Base-by-base conservation (phyloP, 1,284 basidiomycete genomes). In the Marasmius tenuissimus region DNA sequence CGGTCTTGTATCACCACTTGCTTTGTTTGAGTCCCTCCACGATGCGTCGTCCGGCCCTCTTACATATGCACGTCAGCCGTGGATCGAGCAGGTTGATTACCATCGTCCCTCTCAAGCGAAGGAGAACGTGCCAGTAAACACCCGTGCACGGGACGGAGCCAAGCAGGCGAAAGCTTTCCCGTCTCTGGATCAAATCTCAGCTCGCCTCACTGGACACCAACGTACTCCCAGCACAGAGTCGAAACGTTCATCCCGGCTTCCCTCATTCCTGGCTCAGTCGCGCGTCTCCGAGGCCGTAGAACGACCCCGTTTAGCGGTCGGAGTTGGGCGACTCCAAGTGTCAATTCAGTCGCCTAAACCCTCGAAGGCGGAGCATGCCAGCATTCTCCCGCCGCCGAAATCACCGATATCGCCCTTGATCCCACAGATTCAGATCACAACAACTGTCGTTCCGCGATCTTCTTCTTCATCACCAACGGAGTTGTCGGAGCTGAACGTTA, bases 111-210 rank as follows among this genome's bases (percentile, higher is more conserved):
- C 70, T 63, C 66, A 71, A 66, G 65, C 69, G 48, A 69, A 71
- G 63, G 63, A 67, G 64, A 60, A 65, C 60, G 51, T 62, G 42
- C 63, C 65, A 50, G 34, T 64, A 62, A 61, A 61, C 49, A 42
- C 47, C 66, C 54, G 60, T 60, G 53, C 27, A 58, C 64, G 64
- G 57, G 63, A 58, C 50, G 54, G 58, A 52, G 61, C 58, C 62
- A 66, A 60, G 37, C 57, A 58, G 63, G 69, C 67, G 59, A 76
- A 74, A 64, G 67, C 72, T 42, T 66, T 86, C 39, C 89, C 90
- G 12, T 91, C 90, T 16, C 82, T 93, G 62, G 89, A 90, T 67
- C 84, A 92, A 70, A 92, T 92, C 66, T 85, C 85, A 42, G 85
- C 88, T 54, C 87, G 81, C 62, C 69, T 91, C 65, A 79, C 75